Percentiles rank a stretch among this genome's conserved stretches.
Conservation (phyloP, 2,329 filamentous ascomycete species). For the Colletotrichum sp. region DNA sequence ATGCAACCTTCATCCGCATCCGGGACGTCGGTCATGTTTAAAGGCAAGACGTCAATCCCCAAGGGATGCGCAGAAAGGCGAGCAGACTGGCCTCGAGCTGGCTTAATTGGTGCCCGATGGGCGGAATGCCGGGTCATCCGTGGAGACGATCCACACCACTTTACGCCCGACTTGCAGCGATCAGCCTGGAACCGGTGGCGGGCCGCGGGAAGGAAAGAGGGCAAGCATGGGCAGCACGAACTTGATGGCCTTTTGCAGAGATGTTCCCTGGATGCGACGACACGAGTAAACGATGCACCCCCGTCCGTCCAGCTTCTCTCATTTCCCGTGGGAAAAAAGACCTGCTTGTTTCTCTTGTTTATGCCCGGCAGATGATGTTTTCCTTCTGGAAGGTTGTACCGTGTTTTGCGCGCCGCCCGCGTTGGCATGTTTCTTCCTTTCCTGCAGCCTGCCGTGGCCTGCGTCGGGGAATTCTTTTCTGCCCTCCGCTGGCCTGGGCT, state of each 20-base stretch:
- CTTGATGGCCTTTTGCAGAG: background rate
- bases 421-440: background rate
- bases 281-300: background rate
- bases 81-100: background rate
- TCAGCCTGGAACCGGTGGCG: conserved; percentile 14
- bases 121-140: conserved; percentile 11
- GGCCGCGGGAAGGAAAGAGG: background rate
- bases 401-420: background rate
- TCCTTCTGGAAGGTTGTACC: background rate
- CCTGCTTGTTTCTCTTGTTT: background rate
- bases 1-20: background rate
- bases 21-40: conserved; percentile 9
- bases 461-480: background rate
- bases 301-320: background rate
- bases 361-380: background rate
- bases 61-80: background rate
- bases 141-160: conserved; percentile 15
- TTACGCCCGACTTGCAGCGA: conserved; percentile 19
- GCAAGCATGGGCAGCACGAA: background rate
- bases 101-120: conserved; percentile 18
- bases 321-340: background rate
- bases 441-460: background rate
- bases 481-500: background rate
- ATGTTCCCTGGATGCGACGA: background rate
- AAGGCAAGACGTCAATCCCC: background rate